phyloP scores from a whole-genome alignment of 2,329 filamentous ascomycete species.

The Xylaria sp. region DNA sequence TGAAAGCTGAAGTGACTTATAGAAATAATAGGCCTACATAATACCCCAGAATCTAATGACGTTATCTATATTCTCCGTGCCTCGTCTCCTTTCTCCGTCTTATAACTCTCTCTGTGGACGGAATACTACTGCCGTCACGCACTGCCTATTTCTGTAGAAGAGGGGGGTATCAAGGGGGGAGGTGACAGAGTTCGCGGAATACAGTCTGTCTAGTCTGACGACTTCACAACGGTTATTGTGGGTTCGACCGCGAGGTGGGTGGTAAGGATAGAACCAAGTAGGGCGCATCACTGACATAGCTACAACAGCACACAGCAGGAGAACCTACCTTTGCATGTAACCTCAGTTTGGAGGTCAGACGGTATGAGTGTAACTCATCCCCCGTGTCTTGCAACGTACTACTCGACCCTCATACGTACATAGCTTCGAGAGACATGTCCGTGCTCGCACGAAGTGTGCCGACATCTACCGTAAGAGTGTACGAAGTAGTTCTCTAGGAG shows the following conservation, averaged over 20 bases:
- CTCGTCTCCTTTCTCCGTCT: not conserved
- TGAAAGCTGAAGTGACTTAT: too few species aligned
- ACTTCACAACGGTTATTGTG: not conserved
- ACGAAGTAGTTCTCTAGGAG: not conserved
- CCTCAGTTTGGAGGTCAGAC: not conserved
- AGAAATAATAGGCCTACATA: too few species aligned
- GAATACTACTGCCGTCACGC: not conserved
- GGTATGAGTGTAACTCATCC: not conserved
- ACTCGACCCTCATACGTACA: not conserved
- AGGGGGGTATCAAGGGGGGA: not conserved
- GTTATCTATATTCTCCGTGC: not conserved
- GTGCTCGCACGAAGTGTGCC: too few species aligned
- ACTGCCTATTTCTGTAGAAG: not conserved
- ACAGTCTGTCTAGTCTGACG: not conserved
- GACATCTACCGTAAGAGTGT: not conserved
- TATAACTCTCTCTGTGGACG: not conserved
- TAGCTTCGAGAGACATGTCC: too few species aligned
- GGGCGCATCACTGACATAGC: not conserved
- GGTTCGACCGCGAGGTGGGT: not conserved
- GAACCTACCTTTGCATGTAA: not conserved
- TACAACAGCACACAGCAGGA: not conserved
- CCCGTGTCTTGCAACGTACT: not conserved
- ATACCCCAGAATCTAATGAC: too few species aligned
- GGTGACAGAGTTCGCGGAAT: not conserved
- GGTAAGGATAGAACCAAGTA: not conserved